Evolutionary conservation across 129 eudicot species (phyloP).

Genomic region (Cynara cardunculus): DNA sequence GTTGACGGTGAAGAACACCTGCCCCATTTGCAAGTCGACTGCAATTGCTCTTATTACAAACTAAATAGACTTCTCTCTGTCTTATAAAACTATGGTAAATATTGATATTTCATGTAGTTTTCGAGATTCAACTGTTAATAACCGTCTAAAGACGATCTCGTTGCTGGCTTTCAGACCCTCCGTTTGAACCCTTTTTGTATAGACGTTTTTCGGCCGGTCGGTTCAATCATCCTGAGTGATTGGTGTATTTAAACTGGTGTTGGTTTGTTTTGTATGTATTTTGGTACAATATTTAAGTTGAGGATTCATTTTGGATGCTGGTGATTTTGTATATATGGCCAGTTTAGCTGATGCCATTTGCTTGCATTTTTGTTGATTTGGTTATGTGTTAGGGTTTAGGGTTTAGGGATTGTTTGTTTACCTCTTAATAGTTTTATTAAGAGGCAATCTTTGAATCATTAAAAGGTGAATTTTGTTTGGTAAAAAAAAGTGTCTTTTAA

Average conservation of each 20-base stretch:
- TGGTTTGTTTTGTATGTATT: conserved; percentile 18
- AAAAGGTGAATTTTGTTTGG: no score
- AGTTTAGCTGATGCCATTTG: conserved; percentile 16
- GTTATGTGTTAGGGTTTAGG: neutral
- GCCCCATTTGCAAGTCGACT: conserved; percentile 79
- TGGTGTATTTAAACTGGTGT: conserved; percentile 24
- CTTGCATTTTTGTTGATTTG: conserved; percentile 4
- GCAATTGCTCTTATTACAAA: conserved; percentile 35
- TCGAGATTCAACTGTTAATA: conserved; percentile 31
- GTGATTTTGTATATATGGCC: conserved; percentile 28
- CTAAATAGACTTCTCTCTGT: conserved; percentile 4
- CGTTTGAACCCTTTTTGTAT: conserved; percentile 28
- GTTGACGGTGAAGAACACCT: conserved; percentile 69
- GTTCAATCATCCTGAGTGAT: conserved; percentile 24
- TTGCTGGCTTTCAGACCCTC: conserved; percentile 30
- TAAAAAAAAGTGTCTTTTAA: no score
- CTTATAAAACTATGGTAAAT: conserved; percentile 23
- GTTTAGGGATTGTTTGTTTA: no score
- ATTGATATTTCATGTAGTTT: conserved; percentile 19
- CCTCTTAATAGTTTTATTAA: no score
- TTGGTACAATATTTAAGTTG: conserved; percentile 32
- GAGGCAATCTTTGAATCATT: no score
- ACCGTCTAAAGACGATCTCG: conserved; percentile 25
- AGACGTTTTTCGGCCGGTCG: conserved; percentile 29
- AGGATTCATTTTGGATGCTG: conserved; percentile 28